Percentiles rank a stretch among this genome's conserved stretches.
These are phyloP conservation scores for Penicillium maclennaniae DNA, from an alignment of 495 filamentous ascomycete species.

Conservation along the genomic window DNA sequence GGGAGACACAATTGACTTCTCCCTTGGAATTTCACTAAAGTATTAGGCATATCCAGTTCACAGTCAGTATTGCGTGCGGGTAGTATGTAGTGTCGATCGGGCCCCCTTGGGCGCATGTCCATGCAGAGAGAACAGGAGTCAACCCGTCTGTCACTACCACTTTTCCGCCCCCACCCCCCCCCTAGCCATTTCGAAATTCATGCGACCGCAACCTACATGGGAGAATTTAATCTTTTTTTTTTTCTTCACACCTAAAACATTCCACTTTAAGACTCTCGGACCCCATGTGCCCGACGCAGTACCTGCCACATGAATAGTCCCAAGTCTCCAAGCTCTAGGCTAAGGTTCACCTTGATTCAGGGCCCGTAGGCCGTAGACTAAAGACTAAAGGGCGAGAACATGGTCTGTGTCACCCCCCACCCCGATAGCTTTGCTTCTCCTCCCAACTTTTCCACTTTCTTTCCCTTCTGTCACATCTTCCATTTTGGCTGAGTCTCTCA, in stretches of 20 bases:
- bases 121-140: not conserved
- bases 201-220: too few relatives aligned
- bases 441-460: not conserved
- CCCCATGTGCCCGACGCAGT: too few relatives aligned
- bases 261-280: too few relatives aligned
- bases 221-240: too few relatives aligned
- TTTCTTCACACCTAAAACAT: too few relatives aligned
- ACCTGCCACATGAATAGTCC: too few relatives aligned
- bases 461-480: not conserved
- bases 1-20: not conserved
- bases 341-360: not conserved
- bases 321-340: too few relatives aligned
- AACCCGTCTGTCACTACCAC: not conserved
- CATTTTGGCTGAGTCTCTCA: not conserved
- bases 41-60: not conserved
- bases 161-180: too few relatives aligned
- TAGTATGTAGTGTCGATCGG: constrained; percentile 3
- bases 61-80: not conserved
- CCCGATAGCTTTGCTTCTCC: constrained; percentile 5
- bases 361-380: not conserved
- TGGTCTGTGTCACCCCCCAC: constrained; percentile 24
- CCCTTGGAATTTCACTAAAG: not conserved
- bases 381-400: not conserved
- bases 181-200: not conserved
- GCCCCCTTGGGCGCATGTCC: not conserved